Percentiles rank a stretch among this genome's conserved stretches.
phyloP scores from a whole-genome alignment of 2,329 filamentous ascomycete species.

The Penicillium sp. region DNA sequence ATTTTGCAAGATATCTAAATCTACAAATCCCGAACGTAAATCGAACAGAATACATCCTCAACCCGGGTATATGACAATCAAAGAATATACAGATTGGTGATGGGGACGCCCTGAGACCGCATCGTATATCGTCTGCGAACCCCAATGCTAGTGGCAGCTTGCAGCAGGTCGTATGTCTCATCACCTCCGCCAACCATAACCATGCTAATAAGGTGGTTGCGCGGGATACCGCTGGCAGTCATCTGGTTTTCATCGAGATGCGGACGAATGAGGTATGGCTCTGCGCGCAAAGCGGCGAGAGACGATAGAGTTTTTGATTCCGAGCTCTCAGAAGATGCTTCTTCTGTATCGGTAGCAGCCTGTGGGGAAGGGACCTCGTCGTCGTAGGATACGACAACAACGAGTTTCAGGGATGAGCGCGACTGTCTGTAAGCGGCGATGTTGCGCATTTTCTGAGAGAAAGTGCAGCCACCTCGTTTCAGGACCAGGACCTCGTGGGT shows the following conservation, averaged over 20 bases:
- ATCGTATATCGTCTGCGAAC: constrained; percentile 77
- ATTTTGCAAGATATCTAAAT: background rate
- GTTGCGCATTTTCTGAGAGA: constrained; percentile 77
- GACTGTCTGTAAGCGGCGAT: constrained; percentile 75
- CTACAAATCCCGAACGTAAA: background rate
- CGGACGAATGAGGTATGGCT: constrained; percentile 58
- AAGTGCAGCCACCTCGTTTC: constrained; percentile 78
- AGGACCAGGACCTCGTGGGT: constrained; percentile 77
- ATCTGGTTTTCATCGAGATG: constrained; percentile 73
- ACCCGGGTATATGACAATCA: constrained; percentile 33
- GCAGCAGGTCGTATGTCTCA: constrained; percentile 64
- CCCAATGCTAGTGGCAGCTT: constrained; percentile 66
- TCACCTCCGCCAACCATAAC: constrained; percentile 76
- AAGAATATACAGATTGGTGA: constrained; percentile 74
- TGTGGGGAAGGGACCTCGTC: constrained; percentile 38
- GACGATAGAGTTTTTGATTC: constrained; percentile 28
- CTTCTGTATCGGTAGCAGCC: background rate
- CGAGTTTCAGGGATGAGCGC: constrained; percentile 68
- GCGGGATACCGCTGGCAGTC: constrained; percentile 67
- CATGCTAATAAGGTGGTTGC: constrained; percentile 75
- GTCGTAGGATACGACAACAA: constrained; percentile 71
- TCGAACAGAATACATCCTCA: background rate
- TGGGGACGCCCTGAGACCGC: constrained; percentile 74
- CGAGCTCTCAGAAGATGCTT: background rate
- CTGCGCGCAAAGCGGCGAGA: constrained; percentile 41